Percentiles rank a stretch among this genome's conserved stretches.
phyloP scores from a whole-genome alignment of 257 asterid species.

The Linaria vulgaris region DNA sequence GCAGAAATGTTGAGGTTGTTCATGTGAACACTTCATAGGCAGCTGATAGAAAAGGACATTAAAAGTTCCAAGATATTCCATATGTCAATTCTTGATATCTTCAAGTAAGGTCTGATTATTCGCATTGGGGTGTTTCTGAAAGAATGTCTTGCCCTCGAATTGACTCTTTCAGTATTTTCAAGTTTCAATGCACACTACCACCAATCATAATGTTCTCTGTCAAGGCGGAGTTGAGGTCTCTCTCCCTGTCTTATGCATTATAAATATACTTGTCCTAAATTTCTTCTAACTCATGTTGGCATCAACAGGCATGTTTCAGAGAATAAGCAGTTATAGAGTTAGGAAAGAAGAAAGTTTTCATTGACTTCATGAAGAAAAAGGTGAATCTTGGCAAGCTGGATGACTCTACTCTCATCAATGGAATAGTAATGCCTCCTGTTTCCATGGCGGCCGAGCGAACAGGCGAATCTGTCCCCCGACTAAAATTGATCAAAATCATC shows the following conservation, averaged over 20 bases:
- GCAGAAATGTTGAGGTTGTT: conserved; percentile 55
- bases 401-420: conserved; percentile 61
- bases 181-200: conserved; percentile 82
- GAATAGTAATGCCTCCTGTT: conserved; percentile 76
- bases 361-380: conserved; percentile 59
- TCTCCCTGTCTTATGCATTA: conserved; percentile 31
- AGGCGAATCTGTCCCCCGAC: conserved; percentile 78
- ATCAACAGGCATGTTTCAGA: conserved; percentile 44
- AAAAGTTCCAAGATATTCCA: conserved; percentile 54
- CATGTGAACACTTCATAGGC: conserved; percentile 65
- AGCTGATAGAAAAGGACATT: conserved; percentile 55
- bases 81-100: conserved; percentile 66
- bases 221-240: conserved; percentile 53
- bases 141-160: neutral
- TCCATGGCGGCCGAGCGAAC: conserved; percentile 92
- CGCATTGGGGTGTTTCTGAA: neutral
- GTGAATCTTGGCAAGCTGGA: conserved; percentile 62
- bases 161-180: conserved; percentile 33
- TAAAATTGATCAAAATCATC: conserved; percentile 59
- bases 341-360: conserved; percentile 44
- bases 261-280: neutral
- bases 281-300: conserved; percentile 18
- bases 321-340: conserved; percentile 32
- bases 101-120: conserved; percentile 37
- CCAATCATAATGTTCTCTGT: conserved; percentile 71